A percentile compares a stretch with the other conserved stretches of the same genome.
phyloP scores from a whole-genome alignment of 108 stramenopile genomes.

The Nitzschia sp. region DNA sequence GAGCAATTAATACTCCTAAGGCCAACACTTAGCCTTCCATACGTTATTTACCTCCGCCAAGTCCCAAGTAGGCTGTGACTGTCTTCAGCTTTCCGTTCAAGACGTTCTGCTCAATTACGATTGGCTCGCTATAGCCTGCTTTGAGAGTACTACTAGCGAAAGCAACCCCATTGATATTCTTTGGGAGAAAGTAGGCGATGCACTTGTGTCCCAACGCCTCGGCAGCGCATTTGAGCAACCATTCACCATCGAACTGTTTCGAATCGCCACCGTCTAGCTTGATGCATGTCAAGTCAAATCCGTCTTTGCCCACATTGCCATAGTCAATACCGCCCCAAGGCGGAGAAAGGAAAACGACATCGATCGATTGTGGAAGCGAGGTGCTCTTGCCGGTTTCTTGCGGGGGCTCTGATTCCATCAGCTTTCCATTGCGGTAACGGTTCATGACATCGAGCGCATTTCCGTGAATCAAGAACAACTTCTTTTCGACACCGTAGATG shows the following conservation, averaged over 20 bases:
- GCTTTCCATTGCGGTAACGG: slow-evolving; percentile 32
- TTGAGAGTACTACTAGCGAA: slow-evolving; percentile 49
- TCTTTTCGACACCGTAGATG: slow-evolving; percentile 58
- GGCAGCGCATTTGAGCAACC: slow-evolving; percentile 44
- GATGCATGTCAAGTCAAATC: slow-evolving; percentile 36
- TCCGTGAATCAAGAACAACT: slow-evolving; percentile 70
- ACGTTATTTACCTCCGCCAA: background rate
- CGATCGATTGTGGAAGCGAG: slow-evolving; percentile 55
- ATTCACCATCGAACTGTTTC: slow-evolving; percentile 44
- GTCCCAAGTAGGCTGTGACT: slow-evolving; percentile 69
- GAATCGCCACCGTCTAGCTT: slow-evolving; percentile 8
- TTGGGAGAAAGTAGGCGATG: slow-evolving; percentile 69
- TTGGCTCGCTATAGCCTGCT: slow-evolving; percentile 41
- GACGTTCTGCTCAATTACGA: slow-evolving; percentile 81
- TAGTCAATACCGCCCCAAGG: slow-evolving; percentile 89
- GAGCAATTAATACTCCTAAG: background rate
- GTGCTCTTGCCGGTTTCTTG: slow-evolving; percentile 1
- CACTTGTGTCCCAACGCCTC: slow-evolving; percentile 41
- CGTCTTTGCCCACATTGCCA: slow-evolving; percentile 43
- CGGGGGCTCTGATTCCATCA: background rate
- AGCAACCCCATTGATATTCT: slow-evolving; percentile 64
- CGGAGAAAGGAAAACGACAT: slow-evolving; percentile 75
- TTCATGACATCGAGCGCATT: slow-evolving; percentile 59
- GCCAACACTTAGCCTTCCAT: background rate
- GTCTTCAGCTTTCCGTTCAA: slow-evolving; percentile 84